A percentile compares a stretch with the other conserved stretches of the same genome.
Conservation (phyloP, 1,284 basidiomycete genomes). For the Polyporus tsugae region DNA sequence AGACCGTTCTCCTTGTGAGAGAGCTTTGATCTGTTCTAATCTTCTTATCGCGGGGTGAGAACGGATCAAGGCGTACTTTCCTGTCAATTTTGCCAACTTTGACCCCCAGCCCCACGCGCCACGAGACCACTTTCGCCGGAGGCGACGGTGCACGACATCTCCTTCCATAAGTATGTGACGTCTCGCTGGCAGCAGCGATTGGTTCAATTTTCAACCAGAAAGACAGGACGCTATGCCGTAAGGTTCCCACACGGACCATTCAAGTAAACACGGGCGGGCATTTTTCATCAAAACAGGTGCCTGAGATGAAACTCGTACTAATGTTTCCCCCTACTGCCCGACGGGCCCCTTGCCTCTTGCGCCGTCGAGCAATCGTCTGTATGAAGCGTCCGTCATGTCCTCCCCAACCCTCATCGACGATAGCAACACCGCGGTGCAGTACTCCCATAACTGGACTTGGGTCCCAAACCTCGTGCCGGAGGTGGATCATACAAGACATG, state of each 20-base stretch:
- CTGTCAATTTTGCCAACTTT: background rate
- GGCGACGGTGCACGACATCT: background rate
- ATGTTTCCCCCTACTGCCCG: background rate
- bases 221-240: background rate
- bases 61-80: background rate
- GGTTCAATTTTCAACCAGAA: background rate
- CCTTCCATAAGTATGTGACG: background rate
- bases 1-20: background rate
- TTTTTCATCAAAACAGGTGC: background rate
- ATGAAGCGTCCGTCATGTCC: background rate
- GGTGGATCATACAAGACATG: slow-evolving; percentile 28
- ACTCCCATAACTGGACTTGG: slow-evolving; percentile 28
- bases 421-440: slow-evolving; percentile 24
- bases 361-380: background rate
- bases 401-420: slow-evolving; percentile 25
- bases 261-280: background rate
- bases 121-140: background rate
- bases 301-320: background rate
- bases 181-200: background rate
- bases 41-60: background rate
- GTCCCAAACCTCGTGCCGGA: slow-evolving; percentile 24
- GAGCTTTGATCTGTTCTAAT: background rate
- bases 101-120: background rate
- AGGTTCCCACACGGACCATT: background rate
- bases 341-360: background rate